Evolutionary conservation across 116 monocot species (phyloP), one percentile per base, ranked within the genome.

Genomic region (Dioscorea cayenensis): DNA sequence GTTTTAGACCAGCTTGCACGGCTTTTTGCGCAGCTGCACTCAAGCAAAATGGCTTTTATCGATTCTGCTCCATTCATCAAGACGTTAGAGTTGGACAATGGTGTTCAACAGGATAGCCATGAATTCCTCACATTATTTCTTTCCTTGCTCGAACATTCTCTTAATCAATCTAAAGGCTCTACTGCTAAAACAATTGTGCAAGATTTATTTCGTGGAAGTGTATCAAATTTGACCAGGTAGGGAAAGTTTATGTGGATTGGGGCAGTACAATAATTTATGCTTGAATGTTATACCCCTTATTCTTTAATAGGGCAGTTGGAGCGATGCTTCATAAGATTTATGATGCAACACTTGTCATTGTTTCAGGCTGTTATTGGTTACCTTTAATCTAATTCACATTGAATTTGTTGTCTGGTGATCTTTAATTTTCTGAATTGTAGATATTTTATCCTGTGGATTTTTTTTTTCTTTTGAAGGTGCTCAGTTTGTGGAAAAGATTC

Each of bases 91-190:
- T 75, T 99, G 77, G 99, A 99, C 67, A 99, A 94, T 82, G 94
- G 94, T 76, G 86, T 91, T 65, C 94, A 99, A 62, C 99, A 99
- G 67, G 99, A 99, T 77, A 91, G 90, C 66, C 99, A 94, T 82
- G 99, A 99, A 75, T 99, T 99, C 66, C 83, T 99, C 29, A 99
- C 99, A 36, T 82, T 99, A 71, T 94, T 99, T 78, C 84, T 99
- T 73, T 99, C 99, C 66, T 79, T 99, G 70, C 77, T 99, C 49
- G 99, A 99, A 49, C 77, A 89, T 0, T 90, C 89, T 51, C 77
- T 99, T 23, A 73, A 76, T 49, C 86, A 89, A 69, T 93, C 99
- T n/a, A 85, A 85, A 72, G 73, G 82, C 64, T 21, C 81, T 25
- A 78, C 36, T 61, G 84, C 85, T 36, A 86, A 81, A 82, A 94